Evolutionary conservation across 148 eudicot species (phyloP), one percentile per base, ranked within the genome.

Genomic region (Dianthus caryophyllus): DNA sequence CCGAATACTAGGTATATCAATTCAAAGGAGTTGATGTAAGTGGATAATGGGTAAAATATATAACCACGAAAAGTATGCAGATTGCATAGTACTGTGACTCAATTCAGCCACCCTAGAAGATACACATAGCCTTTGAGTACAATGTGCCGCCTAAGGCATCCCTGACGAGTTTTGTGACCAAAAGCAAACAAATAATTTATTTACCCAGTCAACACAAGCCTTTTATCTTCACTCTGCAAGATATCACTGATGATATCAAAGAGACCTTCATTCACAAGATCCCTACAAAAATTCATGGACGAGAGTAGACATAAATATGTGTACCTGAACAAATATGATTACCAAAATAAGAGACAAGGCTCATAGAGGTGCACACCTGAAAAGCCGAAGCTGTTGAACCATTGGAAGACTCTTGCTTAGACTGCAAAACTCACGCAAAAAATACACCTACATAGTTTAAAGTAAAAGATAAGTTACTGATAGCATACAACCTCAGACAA

Each of bases 321-420:
- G 15, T 2, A 61, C 36, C 48, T 8, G 15, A 39, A 36, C 22
- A 61, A 51, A 46, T 2, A 39, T 38, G 47, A 6, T 29, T 38
- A 30, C 44, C 52, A 22, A 29, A 74, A 67, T 22, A 54, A 21
- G 63, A 61, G 12, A 52, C 26, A 57, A 7, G 29, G 59, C 29
- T 12, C 11, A 54, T 54, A 54, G 30, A 54, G 18, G 24, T 13
- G 62, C 81, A 59, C 81, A 93, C 98, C 96, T 84, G 72, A 78
- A 89, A 52, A 93, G 78, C 63, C 91, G 88, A 57, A 75, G 86
- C 73, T 89, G 98, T 71, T 93, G 96, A 48, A 82, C 96, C 91
- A 84, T 78, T 81, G 87, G 98, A 77, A 93, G 77, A 74, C 96
- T 89, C 88, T 89, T 93, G 81, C 95, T 89, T 73, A 87, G 73